phyloP scores from a whole-genome alignment of 805 yeast genomes.

The Yarrowia divulgata region DNA sequence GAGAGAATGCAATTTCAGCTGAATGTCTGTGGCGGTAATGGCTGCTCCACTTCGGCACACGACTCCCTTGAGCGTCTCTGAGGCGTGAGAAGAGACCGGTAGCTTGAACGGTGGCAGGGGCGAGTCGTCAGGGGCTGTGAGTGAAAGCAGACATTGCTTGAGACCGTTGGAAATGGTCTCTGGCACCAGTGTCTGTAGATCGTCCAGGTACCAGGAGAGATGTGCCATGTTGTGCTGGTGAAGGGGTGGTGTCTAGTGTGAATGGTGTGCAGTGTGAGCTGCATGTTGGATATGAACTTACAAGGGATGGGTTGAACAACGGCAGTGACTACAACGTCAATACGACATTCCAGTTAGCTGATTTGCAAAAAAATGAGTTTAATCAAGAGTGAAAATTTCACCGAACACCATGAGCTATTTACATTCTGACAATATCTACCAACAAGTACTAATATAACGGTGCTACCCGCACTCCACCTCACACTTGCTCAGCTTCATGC shows the following conservation, averaged over 20 bases:
- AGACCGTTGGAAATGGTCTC: conserved; percentile 33
- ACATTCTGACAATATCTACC: too few relatives aligned
- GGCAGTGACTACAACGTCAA: background rate
- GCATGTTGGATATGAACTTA: conserved; percentile 6
- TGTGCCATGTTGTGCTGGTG: conserved; percentile 12
- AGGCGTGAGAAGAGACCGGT: conserved; percentile 36
- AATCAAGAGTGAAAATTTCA: too few relatives aligned
- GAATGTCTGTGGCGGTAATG: conserved; percentile 12
- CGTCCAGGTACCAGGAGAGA: conserved; percentile 31
- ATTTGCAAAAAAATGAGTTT: too few relatives aligned
- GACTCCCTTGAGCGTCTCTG: conserved; percentile 36
- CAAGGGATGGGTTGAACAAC: background rate
- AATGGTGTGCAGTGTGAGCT: background rate
- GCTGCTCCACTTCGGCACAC: conserved; percentile 26
- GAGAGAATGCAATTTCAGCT: conserved; percentile 13
- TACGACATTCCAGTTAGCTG: too few relatives aligned
- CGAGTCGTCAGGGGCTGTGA: conserved; percentile 23
- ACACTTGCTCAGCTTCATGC: conserved; percentile 2
- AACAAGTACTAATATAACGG: too few relatives aligned
- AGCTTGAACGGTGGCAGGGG: conserved; percentile 28
- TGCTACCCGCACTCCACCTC: background rate
- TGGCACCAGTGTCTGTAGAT: conserved; percentile 11
- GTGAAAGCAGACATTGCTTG: conserved; percentile 7
- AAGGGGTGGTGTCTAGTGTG: too few relatives aligned
- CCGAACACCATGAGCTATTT: too few relatives aligned